These are phyloP conservation scores for Diversispora eburnea DNA, from an alignment of 192 early-diverging fungal species.

Conservation along the genomic window DNA sequence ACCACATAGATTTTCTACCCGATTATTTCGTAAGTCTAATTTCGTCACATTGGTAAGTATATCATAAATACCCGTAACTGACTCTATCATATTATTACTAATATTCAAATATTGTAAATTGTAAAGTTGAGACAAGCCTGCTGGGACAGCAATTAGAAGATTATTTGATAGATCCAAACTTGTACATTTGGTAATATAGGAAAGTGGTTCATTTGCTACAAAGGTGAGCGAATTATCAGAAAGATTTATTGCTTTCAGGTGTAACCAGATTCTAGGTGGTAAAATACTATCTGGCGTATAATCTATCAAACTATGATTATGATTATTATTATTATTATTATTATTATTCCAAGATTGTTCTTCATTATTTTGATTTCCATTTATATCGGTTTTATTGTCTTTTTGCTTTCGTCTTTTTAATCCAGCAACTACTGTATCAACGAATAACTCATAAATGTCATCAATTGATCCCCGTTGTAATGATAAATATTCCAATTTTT, in stretches of 20 bases:
- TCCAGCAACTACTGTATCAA: conserved; percentile 36
- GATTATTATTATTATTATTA: neutral
- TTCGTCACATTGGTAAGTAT: conserved; percentile 51
- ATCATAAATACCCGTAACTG: conserved; percentile 44
- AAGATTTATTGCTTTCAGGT: conserved; percentile 43
- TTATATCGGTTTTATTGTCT: conserved; percentile 28
- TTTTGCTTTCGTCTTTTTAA: conserved; percentile 33
- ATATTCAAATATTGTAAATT: conserved; percentile 50
- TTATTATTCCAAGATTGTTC: neutral
- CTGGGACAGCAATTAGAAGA: conserved; percentile 45
- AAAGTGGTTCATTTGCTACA: conserved; percentile 37
- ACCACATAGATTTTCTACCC: conserved; percentile 48
- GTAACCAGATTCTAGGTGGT: conserved; percentile 37
- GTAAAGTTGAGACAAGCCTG: conserved; percentile 41
- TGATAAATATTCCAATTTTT: conserved; percentile 41
- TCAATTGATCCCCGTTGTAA: conserved; percentile 43
- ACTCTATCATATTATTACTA: conserved; percentile 55
- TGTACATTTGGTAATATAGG: conserved; percentile 36
- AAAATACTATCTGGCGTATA: conserved; percentile 30
- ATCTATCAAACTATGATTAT: neutral
- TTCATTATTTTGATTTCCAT: conserved; percentile 11
- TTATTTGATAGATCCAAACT: conserved; percentile 54
- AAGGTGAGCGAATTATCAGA: conserved; percentile 49
- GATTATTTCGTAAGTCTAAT: conserved; percentile 49
- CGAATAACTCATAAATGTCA: conserved; percentile 45